A percentile compares a stretch with the other conserved stretches of the same genome.
These are phyloP conservation scores for Raphanus hybrid DNA, from an alignment of 441 rosid species.

Conservation along the genomic window DNA sequence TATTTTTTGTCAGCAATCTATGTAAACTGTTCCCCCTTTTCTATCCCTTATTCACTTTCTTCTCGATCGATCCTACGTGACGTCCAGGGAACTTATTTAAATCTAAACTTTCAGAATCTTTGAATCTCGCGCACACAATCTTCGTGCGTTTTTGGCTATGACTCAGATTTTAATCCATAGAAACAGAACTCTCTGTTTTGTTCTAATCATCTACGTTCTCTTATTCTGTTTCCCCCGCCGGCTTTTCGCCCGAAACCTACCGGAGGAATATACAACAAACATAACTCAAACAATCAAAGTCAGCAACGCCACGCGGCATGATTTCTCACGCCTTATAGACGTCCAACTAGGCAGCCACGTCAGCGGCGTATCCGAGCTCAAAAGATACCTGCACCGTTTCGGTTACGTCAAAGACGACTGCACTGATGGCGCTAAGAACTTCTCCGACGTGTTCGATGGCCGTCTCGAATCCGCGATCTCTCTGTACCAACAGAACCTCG, in stretches of 20 bases:
- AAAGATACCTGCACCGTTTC: constrained; percentile 73
- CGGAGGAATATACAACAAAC: constrained; percentile 40
- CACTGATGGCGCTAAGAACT: not conserved
- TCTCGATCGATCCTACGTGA: constrained; percentile 25
- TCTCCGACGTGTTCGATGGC: constrained; percentile 69
- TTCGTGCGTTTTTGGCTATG: constrained; percentile 35
- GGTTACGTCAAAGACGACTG: constrained; percentile 61
- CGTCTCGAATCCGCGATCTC: constrained; percentile 59
- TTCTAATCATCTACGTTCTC: constrained; percentile 23
- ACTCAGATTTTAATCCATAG: constrained; percentile 40
- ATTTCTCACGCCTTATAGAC: constrained; percentile 63
- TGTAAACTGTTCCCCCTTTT: not conserved
- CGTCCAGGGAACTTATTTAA: constrained; percentile 15
- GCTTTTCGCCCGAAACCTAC: constrained; percentile 53
- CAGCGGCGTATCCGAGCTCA: constrained; percentile 81
- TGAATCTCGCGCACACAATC: constrained; percentile 13
- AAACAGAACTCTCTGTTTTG: constrained; percentile 37
- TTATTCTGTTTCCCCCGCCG: constrained; percentile 41
- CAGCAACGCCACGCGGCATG: constrained; percentile 66
- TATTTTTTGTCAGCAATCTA: too few relatives aligned
- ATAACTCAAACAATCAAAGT: constrained; percentile 37
- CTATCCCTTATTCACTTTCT: constrained; percentile 35
- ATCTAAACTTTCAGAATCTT: constrained; percentile 14
- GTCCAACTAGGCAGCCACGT: constrained; percentile 65
- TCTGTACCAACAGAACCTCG: constrained; percentile 63